Evolutionary conservation across 306 rosid species (phyloP).

Genomic region (Erythrophleum fordii): DNA sequence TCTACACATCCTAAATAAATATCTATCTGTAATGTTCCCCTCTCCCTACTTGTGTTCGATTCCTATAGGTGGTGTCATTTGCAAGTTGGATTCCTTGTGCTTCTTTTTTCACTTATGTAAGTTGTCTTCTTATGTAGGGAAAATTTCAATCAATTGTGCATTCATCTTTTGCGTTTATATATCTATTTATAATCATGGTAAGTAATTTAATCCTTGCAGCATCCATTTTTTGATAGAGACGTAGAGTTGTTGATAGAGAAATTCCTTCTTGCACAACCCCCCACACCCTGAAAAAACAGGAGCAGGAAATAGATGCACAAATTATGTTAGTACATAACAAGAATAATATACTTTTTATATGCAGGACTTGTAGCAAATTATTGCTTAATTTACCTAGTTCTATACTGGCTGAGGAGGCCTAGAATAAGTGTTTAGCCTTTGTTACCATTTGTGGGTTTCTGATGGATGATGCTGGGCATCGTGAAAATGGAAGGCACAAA

Average conservation of each 20-base stretch:
- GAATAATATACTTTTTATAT: conserved; percentile 35
- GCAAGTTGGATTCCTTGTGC: conserved; percentile 5
- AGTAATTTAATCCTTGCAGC: conserved; percentile 21
- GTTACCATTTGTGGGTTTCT: conserved; percentile 41
- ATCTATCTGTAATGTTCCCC: not conserved
- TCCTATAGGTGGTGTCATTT: not conserved
- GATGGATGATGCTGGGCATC: conserved; percentile 93
- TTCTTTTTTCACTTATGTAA: conserved; percentile 11
- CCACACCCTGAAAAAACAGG: conserved; percentile 2
- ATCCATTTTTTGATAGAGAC: conserved; percentile 3
- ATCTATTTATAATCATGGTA: conserved; percentile 37
- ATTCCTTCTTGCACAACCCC: not conserved
- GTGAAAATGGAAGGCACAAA: conserved; percentile 93
- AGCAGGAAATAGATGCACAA: not conserved
- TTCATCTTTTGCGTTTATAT: not conserved
- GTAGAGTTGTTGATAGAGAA: conserved; percentile 4
- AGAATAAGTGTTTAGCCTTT: conserved; percentile 30
- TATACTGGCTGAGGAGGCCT: conserved; percentile 34
- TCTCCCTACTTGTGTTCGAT: not conserved
- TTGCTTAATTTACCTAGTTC: conserved; percentile 36
- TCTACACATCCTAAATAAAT: not conserved
- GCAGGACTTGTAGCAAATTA: conserved; percentile 40
- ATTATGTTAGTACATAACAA: conserved; percentile 18
- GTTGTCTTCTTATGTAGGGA: conserved; percentile 35
- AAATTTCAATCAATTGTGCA: not conserved